Evolutionary conservation across 139 green algal species (phyloP).

Genomic region (Choricystis sp.): DNA sequence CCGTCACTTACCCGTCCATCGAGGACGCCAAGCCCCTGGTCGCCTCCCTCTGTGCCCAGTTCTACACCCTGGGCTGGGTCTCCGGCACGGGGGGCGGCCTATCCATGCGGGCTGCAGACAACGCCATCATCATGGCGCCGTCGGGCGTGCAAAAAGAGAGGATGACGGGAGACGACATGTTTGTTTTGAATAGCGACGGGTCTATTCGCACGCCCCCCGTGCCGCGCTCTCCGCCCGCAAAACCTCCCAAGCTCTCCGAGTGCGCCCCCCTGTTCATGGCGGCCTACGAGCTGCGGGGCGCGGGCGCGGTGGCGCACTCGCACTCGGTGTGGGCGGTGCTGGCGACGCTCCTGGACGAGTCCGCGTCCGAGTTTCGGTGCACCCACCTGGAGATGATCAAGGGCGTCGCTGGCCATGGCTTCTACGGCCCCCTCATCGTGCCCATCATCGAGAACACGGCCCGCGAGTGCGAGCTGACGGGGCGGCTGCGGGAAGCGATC

Average conservation of each 20-base stretch:
- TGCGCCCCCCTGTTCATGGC: constrained; percentile 80
- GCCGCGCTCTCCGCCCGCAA: constrained; percentile 42
- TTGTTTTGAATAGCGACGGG: constrained; percentile 67
- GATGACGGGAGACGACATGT: constrained; percentile 86
- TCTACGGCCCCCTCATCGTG: constrained; percentile 65
- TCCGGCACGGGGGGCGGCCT: constrained; percentile 78
- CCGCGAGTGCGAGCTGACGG: constrained; percentile 87
- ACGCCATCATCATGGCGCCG: constrained; percentile 68
- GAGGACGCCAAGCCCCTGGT: too few relatives aligned
- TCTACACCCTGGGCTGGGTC: constrained; percentile 71
- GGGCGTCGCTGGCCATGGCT: constrained; percentile 74
- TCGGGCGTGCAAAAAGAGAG: constrained; percentile 81
- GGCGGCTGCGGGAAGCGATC: constrained; percentile 67
- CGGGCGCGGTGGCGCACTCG: constrained; percentile 83
- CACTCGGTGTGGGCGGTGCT: constrained; percentile 74
- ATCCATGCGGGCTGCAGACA: constrained; percentile 41
- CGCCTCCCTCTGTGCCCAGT: constrained; percentile 55
- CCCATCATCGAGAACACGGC: constrained; percentile 97
- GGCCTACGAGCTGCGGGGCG: constrained; percentile 72
- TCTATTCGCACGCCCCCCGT: constrained; percentile 38
- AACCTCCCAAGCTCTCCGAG: constrained; percentile 80
- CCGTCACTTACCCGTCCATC: too few relatives aligned
- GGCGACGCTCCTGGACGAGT: constrained; percentile 65
- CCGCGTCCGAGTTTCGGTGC: constrained; percentile 57
- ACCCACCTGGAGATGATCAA: constrained; percentile 97